Evolutionary conservation across 73 alveolate genomes (phyloP).

Genomic region (Paramecium tetraurelia): DNA sequence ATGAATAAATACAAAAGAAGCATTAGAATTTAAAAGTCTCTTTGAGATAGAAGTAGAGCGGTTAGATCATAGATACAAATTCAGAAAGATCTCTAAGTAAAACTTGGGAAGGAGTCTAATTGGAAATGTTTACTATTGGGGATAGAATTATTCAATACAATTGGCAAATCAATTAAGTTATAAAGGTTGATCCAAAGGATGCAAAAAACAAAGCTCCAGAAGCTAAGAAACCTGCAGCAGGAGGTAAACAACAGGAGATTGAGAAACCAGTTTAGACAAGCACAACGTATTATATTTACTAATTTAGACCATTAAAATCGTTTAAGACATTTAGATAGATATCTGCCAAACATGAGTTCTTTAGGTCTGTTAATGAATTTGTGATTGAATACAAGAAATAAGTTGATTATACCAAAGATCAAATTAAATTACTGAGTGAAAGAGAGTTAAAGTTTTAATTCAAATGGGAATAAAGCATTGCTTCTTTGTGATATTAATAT

Average conservation of each 20-base stretch:
- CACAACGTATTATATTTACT: not conserved
- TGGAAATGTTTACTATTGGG: slow-evolving; percentile 21
- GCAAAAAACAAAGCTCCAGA: slow-evolving; percentile 53
- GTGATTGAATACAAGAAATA: slow-evolving; percentile 11
- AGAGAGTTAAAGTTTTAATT: slow-evolving; percentile 58
- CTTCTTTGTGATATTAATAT: slow-evolving; percentile 42
- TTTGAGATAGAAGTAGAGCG: slow-evolving; percentile 53
- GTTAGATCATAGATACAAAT: slow-evolving; percentile 55
- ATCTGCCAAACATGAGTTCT: slow-evolving; percentile 39
- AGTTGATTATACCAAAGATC: not conserved
- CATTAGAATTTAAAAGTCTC: slow-evolving; percentile 60
- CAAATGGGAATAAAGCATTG: slow-evolving; percentile 56
- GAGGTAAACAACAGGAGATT: slow-evolving; percentile 23
- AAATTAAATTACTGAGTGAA: slow-evolving; percentile 27
- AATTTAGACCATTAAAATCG: slow-evolving; percentile 46
- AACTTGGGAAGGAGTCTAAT: slow-evolving; percentile 55
- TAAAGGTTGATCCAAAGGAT: slow-evolving; percentile 57
- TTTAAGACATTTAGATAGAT: slow-evolving; percentile 52
- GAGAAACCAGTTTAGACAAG: not conserved
- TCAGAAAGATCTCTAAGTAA: slow-evolving; percentile 54
- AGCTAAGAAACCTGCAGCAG: slow-evolving; percentile 44
- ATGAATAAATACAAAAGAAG: slow-evolving; percentile 58
- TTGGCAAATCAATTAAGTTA: not conserved
- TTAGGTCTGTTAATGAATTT: not conserved
- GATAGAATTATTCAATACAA: slow-evolving; percentile 40